Evolutionary conservation across 1,284 basidiomycete genomes (phyloP).

Genomic region (Leccinum holopus): DNA sequence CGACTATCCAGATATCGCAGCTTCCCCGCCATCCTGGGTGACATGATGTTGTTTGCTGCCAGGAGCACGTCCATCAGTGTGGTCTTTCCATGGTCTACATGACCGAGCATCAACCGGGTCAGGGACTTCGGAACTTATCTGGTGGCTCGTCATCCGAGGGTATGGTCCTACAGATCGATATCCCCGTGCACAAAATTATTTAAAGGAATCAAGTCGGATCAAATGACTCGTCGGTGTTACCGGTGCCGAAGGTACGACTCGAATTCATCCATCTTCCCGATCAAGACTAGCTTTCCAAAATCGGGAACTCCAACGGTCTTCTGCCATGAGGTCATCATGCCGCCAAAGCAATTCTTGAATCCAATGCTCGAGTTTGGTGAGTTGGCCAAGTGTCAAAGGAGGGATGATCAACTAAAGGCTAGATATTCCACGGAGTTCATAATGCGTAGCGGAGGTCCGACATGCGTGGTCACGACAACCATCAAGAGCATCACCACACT

Average conservation of each 20-base stretch:
- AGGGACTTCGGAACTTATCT: slow-evolving; percentile 36
- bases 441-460: slow-evolving; percentile 39
- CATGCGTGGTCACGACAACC: slow-evolving; percentile 20
- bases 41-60: slow-evolving; percentile 98
- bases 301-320: slow-evolving; percentile 47
- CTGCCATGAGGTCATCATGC: slow-evolving; percentile 31
- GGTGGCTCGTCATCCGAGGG: slow-evolving; percentile 20
- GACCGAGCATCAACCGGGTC: slow-evolving; percentile 65
- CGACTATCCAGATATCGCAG: slow-evolving; percentile 94
- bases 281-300: slow-evolving; percentile 81
- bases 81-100: slow-evolving; percentile 92
- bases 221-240: not conserved
- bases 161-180: slow-evolving; percentile 7
- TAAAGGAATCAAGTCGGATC: not conserved
- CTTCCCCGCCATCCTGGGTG: slow-evolving; percentile 92
- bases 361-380: slow-evolving; percentile 69
- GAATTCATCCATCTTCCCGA: slow-evolving; percentile 65
- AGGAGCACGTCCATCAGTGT: slow-evolving; percentile 95
- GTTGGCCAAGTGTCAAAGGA: slow-evolving; percentile 43
- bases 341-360: slow-evolving; percentile 82
- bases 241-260: not conserved
- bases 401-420: slow-evolving; percentile 71
- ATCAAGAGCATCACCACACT: slow-evolving; percentile 30
- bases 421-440: slow-evolving; percentile 70
- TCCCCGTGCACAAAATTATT: not conserved